phyloP scores from a whole-genome alignment of 163 green algal genomes.

The Volvox carteri region DNA sequence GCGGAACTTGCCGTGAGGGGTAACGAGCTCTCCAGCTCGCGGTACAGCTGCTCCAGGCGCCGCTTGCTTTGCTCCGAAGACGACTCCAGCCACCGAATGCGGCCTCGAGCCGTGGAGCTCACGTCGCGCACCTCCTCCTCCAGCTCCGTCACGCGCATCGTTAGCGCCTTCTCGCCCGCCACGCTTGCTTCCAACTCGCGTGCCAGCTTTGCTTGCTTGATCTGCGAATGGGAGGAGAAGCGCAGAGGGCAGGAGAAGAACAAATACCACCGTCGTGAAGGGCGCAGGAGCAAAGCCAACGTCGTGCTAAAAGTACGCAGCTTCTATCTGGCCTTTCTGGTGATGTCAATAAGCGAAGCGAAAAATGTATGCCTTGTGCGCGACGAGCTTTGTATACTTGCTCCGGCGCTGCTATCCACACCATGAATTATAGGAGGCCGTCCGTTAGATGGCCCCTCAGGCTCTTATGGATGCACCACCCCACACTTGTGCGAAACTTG shows the following conservation, averaged over 20 bases:
- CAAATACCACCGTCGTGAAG: background rate
- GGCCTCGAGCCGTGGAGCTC: constrained; percentile 61
- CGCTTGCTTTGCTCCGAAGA: constrained; percentile 60
- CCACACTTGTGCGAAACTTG: too few species aligned
- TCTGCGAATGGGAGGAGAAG: too few species aligned
- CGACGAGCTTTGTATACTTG: too few species aligned
- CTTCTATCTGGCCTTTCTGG: too few species aligned
- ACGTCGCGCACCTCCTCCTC: constrained; percentile 70
- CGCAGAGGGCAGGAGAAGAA: too few species aligned
- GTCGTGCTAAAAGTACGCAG: too few species aligned
- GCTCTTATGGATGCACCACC: too few species aligned
- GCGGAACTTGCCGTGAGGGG: constrained; percentile 25
- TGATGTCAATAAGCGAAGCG: too few species aligned
- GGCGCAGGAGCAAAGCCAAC: background rate
- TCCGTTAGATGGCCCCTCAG: too few species aligned
- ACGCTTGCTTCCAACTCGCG: constrained; percentile 67
- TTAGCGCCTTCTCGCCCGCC: constrained; percentile 65
- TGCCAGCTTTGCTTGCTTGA: constrained; percentile 75
- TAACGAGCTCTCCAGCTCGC: constrained; percentile 65
- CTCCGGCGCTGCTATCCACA: too few species aligned
- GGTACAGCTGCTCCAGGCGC: constrained; percentile 68
- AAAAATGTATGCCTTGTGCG: too few species aligned
- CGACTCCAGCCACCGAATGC: constrained; percentile 75
- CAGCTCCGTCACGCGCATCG: constrained; percentile 65
- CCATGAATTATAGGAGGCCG: too few species aligned